Evolutionary conservation across 495 filamentous ascomycete species (phyloP), one percentile per base, ranked within the genome.

Genomic region (Trichoderma gamsii): DNA sequence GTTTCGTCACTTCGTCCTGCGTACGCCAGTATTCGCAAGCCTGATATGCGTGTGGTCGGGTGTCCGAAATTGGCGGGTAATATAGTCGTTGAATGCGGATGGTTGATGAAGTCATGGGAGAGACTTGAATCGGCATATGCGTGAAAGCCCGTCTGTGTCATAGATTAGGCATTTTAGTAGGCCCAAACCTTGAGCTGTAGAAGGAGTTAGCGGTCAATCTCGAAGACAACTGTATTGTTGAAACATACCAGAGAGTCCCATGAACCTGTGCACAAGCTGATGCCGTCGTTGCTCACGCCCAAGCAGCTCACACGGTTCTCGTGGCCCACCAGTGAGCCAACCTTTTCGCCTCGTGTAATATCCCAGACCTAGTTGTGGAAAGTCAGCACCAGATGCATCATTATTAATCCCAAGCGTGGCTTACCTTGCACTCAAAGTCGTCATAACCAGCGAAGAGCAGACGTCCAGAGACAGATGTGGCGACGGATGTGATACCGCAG

Each of bases 401-500:
- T 29, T 41, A 43, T 27, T 56, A 7, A 41, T 23, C 5, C 12
- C 7, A 21, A 23, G 29, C 21, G 63, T 32, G 44, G 73, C 84
- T 73, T 82, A 97, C 95, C 89, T 99, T 99, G 91, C 95, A 99
- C 80, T 99, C 95, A 75, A 97, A 99, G 74, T 99, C 95, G 73
- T 99, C 95, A 76, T 99, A 99, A 69, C 95, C 95, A 67, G 95
- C 95, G 76, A 99, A 99, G 51, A 99, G 85, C 74, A 99, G 84
- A 75, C 95, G 87, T 65, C 95, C 95, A 65, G 95, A 99, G 18
- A 99, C 96, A 11, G 95, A 99, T 73, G 97, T 98, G 32, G 95
- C 95, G 35, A 99, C 95, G 4, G 95, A 99, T 9, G 95, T 99
- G 73, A 99, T 99, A 73, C 95, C 95, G 76, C 95, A 98, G 67